A percentile compares a stretch with the other conserved stretches of the same genome.
Conservation (phyloP, 768 basidiomycete genomes). For the Ramaria sp. region DNA sequence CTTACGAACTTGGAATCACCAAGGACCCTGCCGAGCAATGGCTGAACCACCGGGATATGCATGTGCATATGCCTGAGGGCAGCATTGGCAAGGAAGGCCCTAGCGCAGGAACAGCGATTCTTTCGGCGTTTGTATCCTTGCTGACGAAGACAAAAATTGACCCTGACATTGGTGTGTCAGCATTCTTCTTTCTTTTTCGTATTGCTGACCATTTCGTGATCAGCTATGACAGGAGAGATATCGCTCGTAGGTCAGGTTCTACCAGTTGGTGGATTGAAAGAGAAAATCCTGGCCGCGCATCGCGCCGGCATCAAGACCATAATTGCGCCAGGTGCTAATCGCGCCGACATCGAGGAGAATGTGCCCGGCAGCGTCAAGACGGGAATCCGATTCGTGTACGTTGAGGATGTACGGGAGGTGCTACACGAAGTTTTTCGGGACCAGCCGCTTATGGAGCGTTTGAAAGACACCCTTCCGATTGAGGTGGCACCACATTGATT, state of each 20-base stretch:
- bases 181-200: neutral
- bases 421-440: conserved; percentile 77
- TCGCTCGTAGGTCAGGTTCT: conserved; percentile 93
- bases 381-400: conserved; percentile 91
- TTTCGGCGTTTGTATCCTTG: conserved; percentile 84
- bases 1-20: conserved; percentile 82
- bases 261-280: conserved; percentile 92
- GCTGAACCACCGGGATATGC: conserved; percentile 78
- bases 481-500: neutral
- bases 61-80: conserved; percentile 96
- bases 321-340: conserved; percentile 77
- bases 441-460: conserved; percentile 43
- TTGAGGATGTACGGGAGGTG: conserved; percentile 87
- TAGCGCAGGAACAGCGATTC: conserved; percentile 88
- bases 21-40: conserved; percentile 59
- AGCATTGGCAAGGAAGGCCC: conserved; percentile 93
- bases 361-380: conserved; percentile 93
- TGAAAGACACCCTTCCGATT: conserved; percentile 49
- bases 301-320: conserved; percentile 93
- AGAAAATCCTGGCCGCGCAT: conserved; percentile 94
- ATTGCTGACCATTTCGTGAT: neutral
- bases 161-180: conserved; percentile 73
- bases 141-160: conserved; percentile 77
- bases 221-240: conserved; percentile 98
- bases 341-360: conserved; percentile 94